A percentile compares a stretch with the other conserved stretches of the same genome.
Evolutionary conservation across 148 eudicot species (phyloP).

Genomic region (Cornus florida): DNA sequence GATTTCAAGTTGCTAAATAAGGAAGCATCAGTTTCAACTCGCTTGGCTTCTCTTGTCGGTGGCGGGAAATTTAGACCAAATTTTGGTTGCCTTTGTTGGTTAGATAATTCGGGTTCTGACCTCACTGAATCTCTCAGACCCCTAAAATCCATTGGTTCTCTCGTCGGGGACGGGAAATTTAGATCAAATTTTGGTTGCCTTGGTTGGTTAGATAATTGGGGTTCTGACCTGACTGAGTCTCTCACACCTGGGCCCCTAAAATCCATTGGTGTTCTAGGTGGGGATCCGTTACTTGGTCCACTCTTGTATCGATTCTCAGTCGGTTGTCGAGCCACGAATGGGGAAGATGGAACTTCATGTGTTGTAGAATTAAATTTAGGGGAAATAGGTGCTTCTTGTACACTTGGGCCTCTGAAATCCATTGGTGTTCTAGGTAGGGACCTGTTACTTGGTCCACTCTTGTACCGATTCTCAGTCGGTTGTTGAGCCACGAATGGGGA

Average conservation of each 20-base stretch:
- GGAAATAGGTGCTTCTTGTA: too few relatives aligned
- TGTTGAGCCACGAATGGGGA: too few relatives aligned
- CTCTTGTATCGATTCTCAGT: too few relatives aligned
- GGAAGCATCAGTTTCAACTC: constrained; percentile 8
- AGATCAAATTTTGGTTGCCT: constrained; percentile 16
- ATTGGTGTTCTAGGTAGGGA: too few relatives aligned
- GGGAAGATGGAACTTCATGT: too few relatives aligned
- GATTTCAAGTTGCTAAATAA: background rate
- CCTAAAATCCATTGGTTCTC: background rate
- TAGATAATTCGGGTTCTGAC: constrained; percentile 13
- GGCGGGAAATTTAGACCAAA: background rate
- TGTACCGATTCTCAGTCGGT: too few relatives aligned
- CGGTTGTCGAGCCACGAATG: too few relatives aligned
- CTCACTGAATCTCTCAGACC: constrained; percentile 17
- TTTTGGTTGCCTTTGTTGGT: constrained; percentile 18
- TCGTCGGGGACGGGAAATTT: constrained; percentile 3
- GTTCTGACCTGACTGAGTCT: constrained; percentile 13
- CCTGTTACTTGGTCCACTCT: too few relatives aligned
- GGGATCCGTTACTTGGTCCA: background rate
- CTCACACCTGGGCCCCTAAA: background rate
- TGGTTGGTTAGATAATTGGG: constrained; percentile 18
- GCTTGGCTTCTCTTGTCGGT: constrained; percentile 13
- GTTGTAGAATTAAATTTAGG: too few relatives aligned
- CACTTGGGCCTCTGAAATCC: too few relatives aligned
- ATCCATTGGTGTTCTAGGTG: constrained; percentile 1